Evolutionary conservation across 306 rosid genomes (phyloP).

Genomic region (Quillaja saponaria): DNA sequence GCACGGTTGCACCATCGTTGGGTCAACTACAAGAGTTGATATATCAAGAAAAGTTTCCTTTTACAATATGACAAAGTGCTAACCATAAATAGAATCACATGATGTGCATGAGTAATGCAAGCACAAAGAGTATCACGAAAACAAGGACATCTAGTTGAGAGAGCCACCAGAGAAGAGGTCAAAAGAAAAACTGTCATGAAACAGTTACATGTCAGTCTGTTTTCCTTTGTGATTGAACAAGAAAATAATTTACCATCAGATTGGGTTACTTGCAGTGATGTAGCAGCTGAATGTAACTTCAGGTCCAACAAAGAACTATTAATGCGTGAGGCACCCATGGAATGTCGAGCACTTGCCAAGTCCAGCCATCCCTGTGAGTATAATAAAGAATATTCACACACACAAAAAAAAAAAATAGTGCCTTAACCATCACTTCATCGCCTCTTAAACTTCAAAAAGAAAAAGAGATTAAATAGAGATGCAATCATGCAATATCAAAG

Average conservation of each 20-base stretch:
- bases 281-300: slow-evolving; percentile 66
- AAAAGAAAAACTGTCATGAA: slow-evolving; percentile 11
- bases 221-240: not conserved
- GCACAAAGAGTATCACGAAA: slow-evolving; percentile 14
- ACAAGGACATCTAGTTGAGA: not conserved
- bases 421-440: not conserved
- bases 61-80: slow-evolving; percentile 10
- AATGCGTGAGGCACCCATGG: slow-evolving; percentile 85
- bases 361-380: slow-evolving; percentile 82
- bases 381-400: not conserved
- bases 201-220: slow-evolving; percentile 16
- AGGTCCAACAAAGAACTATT: slow-evolving; percentile 69
- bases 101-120: slow-evolving; percentile 18
- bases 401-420: not conserved
- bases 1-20: slow-evolving; percentile 33
- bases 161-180: not conserved
- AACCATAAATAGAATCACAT: not conserved
- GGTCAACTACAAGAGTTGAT: slow-evolving; percentile 28
- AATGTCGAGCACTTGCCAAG: slow-evolving; percentile 78
- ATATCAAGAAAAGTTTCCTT: slow-evolving; percentile 20
- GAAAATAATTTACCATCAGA: slow-evolving; percentile 39
- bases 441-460: slow-evolving; percentile 10
- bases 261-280: slow-evolving; percentile 53
- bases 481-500: not conserved
- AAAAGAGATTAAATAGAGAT: no score